Percentiles rank a stretch among this genome's conserved stretches.
phyloP scores from a whole-genome alignment of 2,329 filamentous ascomycete genomes.

The Coleophoma crateriformis region DNA sequence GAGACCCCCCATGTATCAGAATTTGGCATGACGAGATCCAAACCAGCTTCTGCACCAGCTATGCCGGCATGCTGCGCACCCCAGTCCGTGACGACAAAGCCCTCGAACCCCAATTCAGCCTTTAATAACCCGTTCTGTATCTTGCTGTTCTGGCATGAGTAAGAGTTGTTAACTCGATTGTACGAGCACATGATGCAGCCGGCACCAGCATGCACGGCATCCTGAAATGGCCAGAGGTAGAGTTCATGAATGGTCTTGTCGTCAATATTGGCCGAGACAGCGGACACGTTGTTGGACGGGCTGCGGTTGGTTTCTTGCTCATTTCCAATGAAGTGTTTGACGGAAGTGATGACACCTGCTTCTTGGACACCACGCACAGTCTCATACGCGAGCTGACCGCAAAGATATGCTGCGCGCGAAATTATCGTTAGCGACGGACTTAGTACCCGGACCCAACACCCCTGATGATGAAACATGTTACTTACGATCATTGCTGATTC shows the following conservation, averaged over 20 bases:
- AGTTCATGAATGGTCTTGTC: conserved; percentile 70
- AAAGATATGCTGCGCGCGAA: conserved; percentile 45
- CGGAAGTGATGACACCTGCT: conserved; percentile 15
- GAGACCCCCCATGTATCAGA: conserved; percentile 12
- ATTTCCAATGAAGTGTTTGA: conserved; percentile 58
- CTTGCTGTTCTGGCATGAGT: conserved; percentile 71
- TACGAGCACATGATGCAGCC: conserved; percentile 81
- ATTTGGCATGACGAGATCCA: conserved; percentile 53
- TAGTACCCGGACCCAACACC: not conserved
- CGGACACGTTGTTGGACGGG: conserved; percentile 39
- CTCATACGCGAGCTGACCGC: conserved; percentile 38
- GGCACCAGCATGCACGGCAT: conserved; percentile 72
- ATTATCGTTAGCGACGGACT: not conserved
- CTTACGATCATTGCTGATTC: conserved; percentile 26
- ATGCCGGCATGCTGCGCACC: conserved; percentile 77
- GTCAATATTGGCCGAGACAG: conserved; percentile 65
- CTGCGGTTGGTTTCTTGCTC: conserved; percentile 55
- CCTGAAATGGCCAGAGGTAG: conserved; percentile 81
- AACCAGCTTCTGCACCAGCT: conserved; percentile 68
- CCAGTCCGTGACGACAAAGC: conserved; percentile 83
- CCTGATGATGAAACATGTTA: not conserved
- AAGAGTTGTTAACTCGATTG: conserved; percentile 63
- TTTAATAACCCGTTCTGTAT: conserved; percentile 77
- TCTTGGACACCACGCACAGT: conserved; percentile 18
- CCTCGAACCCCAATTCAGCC: conserved; percentile 80